Evolutionary conservation across 2,329 filamentous ascomycete species (phyloP).

Genomic region (Colletotrichum chlorophyti): DNA sequence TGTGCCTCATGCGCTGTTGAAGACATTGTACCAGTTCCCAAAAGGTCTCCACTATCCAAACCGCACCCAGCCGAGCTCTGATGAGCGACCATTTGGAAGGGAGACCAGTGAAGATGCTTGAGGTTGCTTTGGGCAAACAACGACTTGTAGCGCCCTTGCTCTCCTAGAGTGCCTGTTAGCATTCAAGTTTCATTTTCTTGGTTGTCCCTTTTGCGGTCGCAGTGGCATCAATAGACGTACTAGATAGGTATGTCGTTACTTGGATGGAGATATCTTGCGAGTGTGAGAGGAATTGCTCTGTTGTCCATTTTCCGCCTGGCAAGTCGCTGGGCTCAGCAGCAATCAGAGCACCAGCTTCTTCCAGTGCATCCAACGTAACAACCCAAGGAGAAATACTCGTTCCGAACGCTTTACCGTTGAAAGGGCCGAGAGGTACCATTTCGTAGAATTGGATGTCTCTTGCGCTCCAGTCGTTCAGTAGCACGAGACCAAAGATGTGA

Average conservation of each 20-base stretch:
- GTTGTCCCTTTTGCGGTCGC: no score
- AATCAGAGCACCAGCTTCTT: no score
- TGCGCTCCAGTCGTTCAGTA: constrained; percentile 68
- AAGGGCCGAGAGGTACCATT: constrained; percentile 65
- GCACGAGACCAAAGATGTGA: constrained; percentile 66
- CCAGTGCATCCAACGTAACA: constrained; percentile 64
- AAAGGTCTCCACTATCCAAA: constrained; percentile 44
- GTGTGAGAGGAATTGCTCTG: no score
- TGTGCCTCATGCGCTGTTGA: no score
- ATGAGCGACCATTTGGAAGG: constrained; percentile 43
- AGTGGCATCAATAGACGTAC: no score
- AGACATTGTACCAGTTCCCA: constrained; percentile 46
- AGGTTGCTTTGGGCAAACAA: constrained; percentile 31
- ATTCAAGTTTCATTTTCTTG: no score
- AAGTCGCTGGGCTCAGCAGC: no score
- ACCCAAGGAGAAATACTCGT: constrained; percentile 68
- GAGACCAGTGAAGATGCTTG: constrained; percentile 42
- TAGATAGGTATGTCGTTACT: no score
- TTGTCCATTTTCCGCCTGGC: no score
- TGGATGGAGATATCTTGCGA: no score
- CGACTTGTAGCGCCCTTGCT: no score
- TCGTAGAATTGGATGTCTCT: constrained; percentile 67
- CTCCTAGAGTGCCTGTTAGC: no score
- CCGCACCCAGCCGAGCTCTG: constrained; percentile 42
- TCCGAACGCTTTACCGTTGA: constrained; percentile 66